Conservation (phyloP, 352 stramenopile genomes). For the Globisporangium iwayamae region DNA sequence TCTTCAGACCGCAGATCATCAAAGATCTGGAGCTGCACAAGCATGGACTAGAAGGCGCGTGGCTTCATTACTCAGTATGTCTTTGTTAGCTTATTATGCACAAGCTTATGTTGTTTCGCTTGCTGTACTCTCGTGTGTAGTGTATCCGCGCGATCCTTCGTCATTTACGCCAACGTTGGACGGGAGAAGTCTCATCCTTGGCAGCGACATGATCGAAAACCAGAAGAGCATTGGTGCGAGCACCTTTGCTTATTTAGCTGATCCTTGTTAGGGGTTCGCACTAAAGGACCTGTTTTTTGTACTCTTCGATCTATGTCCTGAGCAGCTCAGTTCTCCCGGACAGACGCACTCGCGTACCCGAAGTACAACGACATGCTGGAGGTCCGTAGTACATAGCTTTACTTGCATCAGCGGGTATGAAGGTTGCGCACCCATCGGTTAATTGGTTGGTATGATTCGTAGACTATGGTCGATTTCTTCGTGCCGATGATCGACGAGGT, state of each 20-base stretch:
- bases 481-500: slow-evolving; percentile 81
- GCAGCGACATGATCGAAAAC: slow-evolving; percentile 69
- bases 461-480: slow-evolving; percentile 82
- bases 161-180: slow-evolving; percentile 87
- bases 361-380: slow-evolving; percentile 82
- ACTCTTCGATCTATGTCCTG: background rate
- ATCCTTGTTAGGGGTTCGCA: background rate
- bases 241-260: background rate
- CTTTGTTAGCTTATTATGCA: background rate
- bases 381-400: slow-evolving; percentile 22
- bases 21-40: slow-evolving; percentile 78
- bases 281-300: no score
- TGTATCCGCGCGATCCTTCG: slow-evolving; percentile 77
- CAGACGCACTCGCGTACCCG: slow-evolving; percentile 75
- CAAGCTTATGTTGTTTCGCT: background rate
- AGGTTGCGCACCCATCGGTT: background rate
- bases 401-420: background rate
- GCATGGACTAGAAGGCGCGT: slow-evolving; percentile 69
- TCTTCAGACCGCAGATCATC: slow-evolving; percentile 90
- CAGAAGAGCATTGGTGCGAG: slow-evolving; percentile 66
- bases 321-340: slow-evolving; percentile 76
- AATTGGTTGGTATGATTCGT: background rate
- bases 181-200: slow-evolving; percentile 76
- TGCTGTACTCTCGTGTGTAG: slow-evolving; percentile 17
- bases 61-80: background rate